Conservation (phyloP, 139 green algal species). For the Eudorina sp. region DNA sequence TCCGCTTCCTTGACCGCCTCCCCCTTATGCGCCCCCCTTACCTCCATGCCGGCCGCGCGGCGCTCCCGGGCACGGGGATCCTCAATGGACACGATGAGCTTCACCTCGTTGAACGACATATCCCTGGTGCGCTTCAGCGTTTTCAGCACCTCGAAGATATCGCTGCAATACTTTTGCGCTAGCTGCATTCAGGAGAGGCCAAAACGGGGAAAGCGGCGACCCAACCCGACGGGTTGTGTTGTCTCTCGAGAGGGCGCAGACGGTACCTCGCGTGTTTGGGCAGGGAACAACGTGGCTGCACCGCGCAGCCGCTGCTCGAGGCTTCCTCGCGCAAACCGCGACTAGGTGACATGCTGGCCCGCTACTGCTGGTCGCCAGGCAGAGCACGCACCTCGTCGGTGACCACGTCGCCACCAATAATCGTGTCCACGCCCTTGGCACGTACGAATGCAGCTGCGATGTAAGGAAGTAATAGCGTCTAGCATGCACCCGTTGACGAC, state of each 20-base stretch:
- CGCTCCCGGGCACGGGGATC: conserved; percentile 76
- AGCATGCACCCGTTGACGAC: too few relatives aligned
- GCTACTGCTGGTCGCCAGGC: not conserved
- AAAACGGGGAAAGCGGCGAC: too few relatives aligned
- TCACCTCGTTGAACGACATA: conserved; percentile 87
- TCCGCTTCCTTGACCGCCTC: not conserved
- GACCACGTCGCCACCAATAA: conserved; percentile 71
- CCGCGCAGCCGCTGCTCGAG: too few relatives aligned
- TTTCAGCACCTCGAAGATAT: conserved; percentile 78
- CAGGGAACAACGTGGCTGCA: too few relatives aligned
- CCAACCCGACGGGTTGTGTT: too few relatives aligned
- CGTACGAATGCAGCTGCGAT: conserved; percentile 71
- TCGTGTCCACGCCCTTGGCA: conserved; percentile 51
- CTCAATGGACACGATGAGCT: conserved; percentile 89
- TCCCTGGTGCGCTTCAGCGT: conserved; percentile 82
- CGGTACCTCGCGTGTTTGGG: too few relatives aligned
- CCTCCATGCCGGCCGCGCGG: conserved; percentile 77
- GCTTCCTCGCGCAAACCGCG: too few relatives aligned
- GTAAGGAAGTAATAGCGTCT: too few relatives aligned
- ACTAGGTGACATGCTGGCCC: too few relatives aligned
- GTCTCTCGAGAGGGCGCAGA: too few relatives aligned
- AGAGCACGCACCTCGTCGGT: conserved; percentile 59
- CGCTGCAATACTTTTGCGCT: conserved; percentile 79
- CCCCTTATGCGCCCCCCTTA: conserved; percentile 16
- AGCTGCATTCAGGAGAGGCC: too few relatives aligned